These are phyloP conservation scores for Aspergillus bridgeri DNA, from an alignment of 495 filamentous ascomycete genomes.

Conservation along the genomic window DNA sequence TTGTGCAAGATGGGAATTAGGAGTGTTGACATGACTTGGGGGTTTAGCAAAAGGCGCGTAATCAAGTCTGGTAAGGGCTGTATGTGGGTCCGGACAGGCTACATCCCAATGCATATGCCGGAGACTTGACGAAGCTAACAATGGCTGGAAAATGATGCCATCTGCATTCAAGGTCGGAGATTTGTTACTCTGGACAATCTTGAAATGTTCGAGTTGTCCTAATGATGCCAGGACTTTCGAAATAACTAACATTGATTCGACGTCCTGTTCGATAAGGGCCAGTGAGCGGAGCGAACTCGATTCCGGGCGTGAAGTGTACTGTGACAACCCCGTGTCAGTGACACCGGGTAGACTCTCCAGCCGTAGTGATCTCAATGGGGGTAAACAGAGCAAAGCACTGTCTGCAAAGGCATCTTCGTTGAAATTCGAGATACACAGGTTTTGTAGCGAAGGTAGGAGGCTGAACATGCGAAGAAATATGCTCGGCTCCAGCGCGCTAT, in stretches of 20 bases:
- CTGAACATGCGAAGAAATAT: conserved; percentile 67
- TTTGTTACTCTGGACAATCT: conserved; percentile 61
- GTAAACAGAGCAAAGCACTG: conserved; percentile 63
- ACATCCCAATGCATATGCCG: conserved; percentile 81
- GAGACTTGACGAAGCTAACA: conserved; percentile 65
- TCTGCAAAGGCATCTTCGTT: conserved; percentile 71
- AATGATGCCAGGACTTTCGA: conserved; percentile 72
- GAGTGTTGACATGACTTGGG: conserved; percentile 39
- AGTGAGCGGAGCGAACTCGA: conserved; percentile 57
- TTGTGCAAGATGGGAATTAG: conserved; percentile 69
- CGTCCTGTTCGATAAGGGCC: conserved; percentile 61
- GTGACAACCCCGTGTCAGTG: conserved; percentile 70
- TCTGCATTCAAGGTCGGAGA: conserved; percentile 58
- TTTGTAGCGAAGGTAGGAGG: conserved; percentile 63
- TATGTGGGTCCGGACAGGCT: conserved; percentile 44
- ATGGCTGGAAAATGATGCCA: conserved; percentile 60
- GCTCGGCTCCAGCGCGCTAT: conserved; percentile 60
- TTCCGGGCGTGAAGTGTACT: conserved; percentile 59
- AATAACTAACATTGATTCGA: conserved; percentile 66
- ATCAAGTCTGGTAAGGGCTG: conserved; percentile 40
- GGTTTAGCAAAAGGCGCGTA: conserved; percentile 37
- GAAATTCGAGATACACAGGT: conserved; percentile 73
- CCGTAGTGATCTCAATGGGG: conserved; percentile 67
- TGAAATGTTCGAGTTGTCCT: conserved; percentile 58
- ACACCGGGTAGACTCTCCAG: conserved; percentile 74